These are phyloP conservation scores for Pythium vanterpoolii DNA, from an alignment of 352 stramenopile species.

Conservation along the genomic window DNA sequence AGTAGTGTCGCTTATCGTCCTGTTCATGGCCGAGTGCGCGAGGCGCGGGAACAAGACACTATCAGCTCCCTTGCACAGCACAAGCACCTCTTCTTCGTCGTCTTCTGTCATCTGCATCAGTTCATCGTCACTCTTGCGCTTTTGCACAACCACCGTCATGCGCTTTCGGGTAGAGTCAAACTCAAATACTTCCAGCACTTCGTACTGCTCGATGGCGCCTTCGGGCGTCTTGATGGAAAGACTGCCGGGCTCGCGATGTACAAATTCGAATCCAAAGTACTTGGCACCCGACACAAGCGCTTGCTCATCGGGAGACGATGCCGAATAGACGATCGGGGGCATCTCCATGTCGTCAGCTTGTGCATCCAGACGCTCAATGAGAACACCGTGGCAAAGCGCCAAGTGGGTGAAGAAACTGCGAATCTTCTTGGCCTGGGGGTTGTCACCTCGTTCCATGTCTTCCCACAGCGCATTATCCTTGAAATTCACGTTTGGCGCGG, in stretches of 20 bases:
- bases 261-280: slow-evolving; percentile 84
- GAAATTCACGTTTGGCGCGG: slow-evolving; percentile 76
- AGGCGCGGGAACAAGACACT: slow-evolving; percentile 85
- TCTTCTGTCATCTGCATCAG: slow-evolving; percentile 62
- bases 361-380: slow-evolving; percentile 92
- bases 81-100: slow-evolving; percentile 67
- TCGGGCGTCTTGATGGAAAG: slow-evolving; percentile 66
- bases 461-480: slow-evolving; percentile 59
- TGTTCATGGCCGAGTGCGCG: slow-evolving; percentile 35
- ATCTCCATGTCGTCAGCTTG: slow-evolving; percentile 41
- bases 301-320: slow-evolving; percentile 87
- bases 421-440: slow-evolving; percentile 51
- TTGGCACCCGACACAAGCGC: slow-evolving; percentile 84
- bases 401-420: slow-evolving; percentile 84
- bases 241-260: slow-evolving; percentile 61
- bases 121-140: slow-evolving; percentile 64
- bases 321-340: slow-evolving; percentile 72
- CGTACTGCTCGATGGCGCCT: slow-evolving; percentile 63
- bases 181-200: slow-evolving; percentile 92
- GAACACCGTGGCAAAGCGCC: slow-evolving; percentile 93
- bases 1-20: slow-evolving; percentile 38
- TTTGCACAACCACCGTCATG: slow-evolving; percentile 84
- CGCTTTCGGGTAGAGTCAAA: slow-evolving; percentile 90
- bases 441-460: slow-evolving; percentile 42
- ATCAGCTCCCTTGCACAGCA: slow-evolving; percentile 82